Evolutionary conservation across 257 asterid species (phyloP).

Genomic region (Prunella vulgaris): DNA sequence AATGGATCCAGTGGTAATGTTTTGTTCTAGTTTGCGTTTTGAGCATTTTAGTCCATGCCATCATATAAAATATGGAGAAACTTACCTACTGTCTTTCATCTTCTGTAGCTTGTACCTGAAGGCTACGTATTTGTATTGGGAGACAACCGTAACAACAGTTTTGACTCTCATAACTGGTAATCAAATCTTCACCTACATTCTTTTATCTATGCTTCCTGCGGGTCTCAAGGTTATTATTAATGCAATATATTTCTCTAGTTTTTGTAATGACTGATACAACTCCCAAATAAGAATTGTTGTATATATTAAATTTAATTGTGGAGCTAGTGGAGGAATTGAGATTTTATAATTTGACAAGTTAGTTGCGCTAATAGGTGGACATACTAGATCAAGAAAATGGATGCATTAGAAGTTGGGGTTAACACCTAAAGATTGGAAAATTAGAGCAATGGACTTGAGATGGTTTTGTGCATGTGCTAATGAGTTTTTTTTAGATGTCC

Average conservation of each 20-base stretch:
- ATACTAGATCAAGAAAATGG: neutral
- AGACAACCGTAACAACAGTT: slow-evolving; percentile 93
- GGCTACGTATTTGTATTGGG: slow-evolving; percentile 92
- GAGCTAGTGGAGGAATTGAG: neutral
- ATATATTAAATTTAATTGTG: neutral
- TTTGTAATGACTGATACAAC: neutral
- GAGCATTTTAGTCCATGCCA: neutral
- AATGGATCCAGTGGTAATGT: slow-evolving; percentile 67
- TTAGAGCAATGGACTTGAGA: neutral
- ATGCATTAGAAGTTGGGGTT: neutral
- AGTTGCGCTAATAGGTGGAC: neutral
- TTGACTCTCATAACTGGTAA: slow-evolving; percentile 88
- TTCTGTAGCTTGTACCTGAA: slow-evolving; percentile 75
- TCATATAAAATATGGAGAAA: slow-evolving; percentile 2
- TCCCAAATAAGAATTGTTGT: neutral
- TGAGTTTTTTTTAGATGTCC: neutral
- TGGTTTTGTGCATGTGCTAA: neutral
- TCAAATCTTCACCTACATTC: neutral
- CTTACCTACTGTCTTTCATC: slow-evolving; percentile 11
- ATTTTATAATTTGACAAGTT: neutral
- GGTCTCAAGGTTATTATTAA: neutral
- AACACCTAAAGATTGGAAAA: neutral
- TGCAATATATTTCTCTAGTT: neutral
- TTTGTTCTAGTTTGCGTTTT: slow-evolving; percentile 7
- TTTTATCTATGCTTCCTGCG: neutral